phyloP scores from a whole-genome alignment of 345 rosid genomes.

The Barbarea vulgaris region DNA sequence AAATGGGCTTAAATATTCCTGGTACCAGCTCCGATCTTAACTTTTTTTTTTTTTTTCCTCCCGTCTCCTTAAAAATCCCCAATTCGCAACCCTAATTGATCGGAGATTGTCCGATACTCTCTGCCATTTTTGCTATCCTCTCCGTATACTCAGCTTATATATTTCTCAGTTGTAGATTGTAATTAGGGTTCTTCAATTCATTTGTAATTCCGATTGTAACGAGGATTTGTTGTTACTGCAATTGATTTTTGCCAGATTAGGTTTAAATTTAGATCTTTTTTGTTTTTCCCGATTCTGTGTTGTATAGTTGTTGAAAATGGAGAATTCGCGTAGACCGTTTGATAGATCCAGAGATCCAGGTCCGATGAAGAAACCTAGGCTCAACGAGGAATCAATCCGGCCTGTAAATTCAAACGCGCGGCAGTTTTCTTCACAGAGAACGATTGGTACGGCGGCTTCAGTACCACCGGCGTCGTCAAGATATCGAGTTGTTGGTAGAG shows the following conservation, averaged over 20 bases:
- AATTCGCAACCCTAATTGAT: constrained; percentile 39
- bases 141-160: not conserved
- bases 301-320: constrained; percentile 53
- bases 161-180: constrained; percentile 27
- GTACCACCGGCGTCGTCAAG: constrained; percentile 33
- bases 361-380: constrained; percentile 67
- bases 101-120: constrained; percentile 39
- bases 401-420: constrained; percentile 44
- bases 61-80: constrained; percentile 39
- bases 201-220: constrained; percentile 17
- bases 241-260: constrained; percentile 22
- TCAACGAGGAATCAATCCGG: constrained; percentile 52
- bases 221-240: constrained; percentile 22
- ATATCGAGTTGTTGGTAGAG: constrained; percentile 46
- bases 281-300: constrained; percentile 15
- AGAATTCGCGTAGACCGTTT: constrained; percentile 74
- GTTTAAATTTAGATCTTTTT: constrained; percentile 7
- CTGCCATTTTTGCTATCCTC: constrained; percentile 32
- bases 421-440: constrained; percentile 51
- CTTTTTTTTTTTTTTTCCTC: not conserved
- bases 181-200: not conserved
- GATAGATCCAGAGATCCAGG: constrained; percentile 82
- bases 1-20: not conserved
- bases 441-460: constrained; percentile 27
- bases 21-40: not conserved